phyloP scores from a whole-genome alignment of 164 flowering plant genomes.

The Paratinospora sagittata region DNA sequence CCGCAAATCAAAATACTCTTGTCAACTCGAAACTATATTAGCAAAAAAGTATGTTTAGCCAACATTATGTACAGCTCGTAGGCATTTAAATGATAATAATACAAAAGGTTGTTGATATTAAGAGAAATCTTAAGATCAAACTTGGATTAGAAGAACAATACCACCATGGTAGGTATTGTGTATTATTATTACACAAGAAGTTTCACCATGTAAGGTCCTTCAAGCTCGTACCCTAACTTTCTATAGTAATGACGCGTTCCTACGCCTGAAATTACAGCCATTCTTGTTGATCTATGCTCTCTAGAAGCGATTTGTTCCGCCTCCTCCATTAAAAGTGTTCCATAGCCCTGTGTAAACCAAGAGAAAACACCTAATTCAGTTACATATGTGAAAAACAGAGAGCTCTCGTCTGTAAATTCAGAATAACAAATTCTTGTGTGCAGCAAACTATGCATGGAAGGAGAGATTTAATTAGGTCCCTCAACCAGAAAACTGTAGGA shows the following conservation, averaged over 20 bases:
- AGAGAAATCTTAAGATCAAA: background rate
- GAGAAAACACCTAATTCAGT: background rate
- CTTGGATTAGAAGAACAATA: too few relatives aligned
- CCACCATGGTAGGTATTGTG: background rate
- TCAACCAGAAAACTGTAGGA: too few relatives aligned
- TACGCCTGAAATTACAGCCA: conserved; percentile 92
- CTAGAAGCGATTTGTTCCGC: conserved; percentile 78
- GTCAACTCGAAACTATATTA: background rate
- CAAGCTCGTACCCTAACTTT: conserved; percentile 92
- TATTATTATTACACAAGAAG: conserved; percentile 27
- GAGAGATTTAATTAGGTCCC: too few relatives aligned
- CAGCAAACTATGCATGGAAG: too few relatives aligned
- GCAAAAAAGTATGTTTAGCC: background rate
- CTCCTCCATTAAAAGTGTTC: conserved; percentile 95
- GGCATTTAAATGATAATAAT: background rate
- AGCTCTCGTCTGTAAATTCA: too few relatives aligned
- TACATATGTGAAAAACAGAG: too few relatives aligned
- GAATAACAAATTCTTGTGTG: too few relatives aligned
- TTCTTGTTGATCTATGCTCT: conserved; percentile 83
- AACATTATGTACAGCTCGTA: background rate
- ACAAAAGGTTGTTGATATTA: background rate
- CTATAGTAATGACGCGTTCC: conserved; percentile 97
- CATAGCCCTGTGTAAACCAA: conserved; percentile 57
- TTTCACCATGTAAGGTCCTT: conserved; percentile 98
- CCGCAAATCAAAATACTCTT: too few relatives aligned